Evolutionary conservation across 140 eudicot species (phyloP).

Genomic region (Artemisia princeps): DNA sequence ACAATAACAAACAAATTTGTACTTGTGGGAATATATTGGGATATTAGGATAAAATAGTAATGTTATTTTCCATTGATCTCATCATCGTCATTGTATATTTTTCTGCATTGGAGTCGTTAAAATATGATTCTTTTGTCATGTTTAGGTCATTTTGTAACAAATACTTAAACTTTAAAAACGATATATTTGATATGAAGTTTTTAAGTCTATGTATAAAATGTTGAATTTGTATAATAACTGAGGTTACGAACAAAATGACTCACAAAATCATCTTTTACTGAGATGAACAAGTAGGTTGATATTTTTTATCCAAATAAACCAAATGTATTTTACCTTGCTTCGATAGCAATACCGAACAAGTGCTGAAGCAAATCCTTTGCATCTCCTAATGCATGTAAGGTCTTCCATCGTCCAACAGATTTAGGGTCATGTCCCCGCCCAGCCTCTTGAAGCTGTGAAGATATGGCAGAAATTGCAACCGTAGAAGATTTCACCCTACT

Average conservation of each 20-base stretch:
- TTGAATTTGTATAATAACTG: neutral
- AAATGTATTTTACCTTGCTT: conserved; percentile 48
- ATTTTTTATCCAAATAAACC: no score
- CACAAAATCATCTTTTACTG: no score
- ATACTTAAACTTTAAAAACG: no score
- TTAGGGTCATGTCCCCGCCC: conserved; percentile 56
- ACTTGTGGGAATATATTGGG: neutral
- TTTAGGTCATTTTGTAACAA: no score
- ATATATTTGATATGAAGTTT: no score
- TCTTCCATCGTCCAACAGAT: conserved; percentile 74
- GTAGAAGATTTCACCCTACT: conserved; percentile 68
- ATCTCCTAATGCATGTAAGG: conserved; percentile 72
- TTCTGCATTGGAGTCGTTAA: no score
- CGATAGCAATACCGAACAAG: conserved; percentile 59
- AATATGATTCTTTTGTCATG: no score
- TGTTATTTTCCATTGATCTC: no score
- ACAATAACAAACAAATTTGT: neutral
- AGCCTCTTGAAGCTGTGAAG: conserved; percentile 81
- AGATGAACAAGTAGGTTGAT: no score
- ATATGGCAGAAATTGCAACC: conserved; percentile 58
- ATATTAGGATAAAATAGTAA: neutral
- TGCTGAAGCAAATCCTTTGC: conserved; percentile 83
- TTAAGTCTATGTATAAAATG: no score
- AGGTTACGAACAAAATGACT: neutral
- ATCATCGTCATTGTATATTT: no score